Base-by-base conservation (phyloP, 805 yeast genomes). In the Lachancea thermotolerans region DNA sequence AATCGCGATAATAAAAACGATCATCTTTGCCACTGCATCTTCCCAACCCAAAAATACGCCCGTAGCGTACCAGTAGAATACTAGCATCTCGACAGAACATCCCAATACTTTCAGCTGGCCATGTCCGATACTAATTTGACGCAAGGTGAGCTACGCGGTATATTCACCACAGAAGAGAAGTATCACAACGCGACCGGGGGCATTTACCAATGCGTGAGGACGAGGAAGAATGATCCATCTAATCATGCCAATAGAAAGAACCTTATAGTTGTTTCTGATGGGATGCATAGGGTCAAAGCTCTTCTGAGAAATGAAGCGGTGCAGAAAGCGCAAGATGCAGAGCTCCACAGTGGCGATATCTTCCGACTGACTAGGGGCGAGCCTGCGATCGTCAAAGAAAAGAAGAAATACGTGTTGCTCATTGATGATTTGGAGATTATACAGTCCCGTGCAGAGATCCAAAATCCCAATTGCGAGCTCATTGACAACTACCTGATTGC, bases 401-500 rank as follows among this genome's bases (percentile, higher is more conserved):
- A 73, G 35, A 70, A 67, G 58, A 77, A 75, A 54, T 72, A 71
- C 46, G 74, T 76, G 34, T 55, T 75, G 47, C 62, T 75, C 44
- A 67, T 77, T 42, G 72, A 73, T 44, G 74, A 72, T 45, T 65
- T 73, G 31, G 74, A 72, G 45, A 61, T 76, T 11, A 57, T 70
- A 25, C 62, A 65, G 35, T 59, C 66, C 12, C 68, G 67, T 11
- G 67, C 71, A 7, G 69, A 59, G 45, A 65, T 64, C 51, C 61
- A 61, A 36, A 71, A 72, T 39, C 60, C 62, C n/a, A 52, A 65
- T n/a, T 61, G 68, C 40, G 62, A 55, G 38, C 62, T 69, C 33
- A 59, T 82, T 34, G 88, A 82, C 57, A 74, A 73, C 16, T 82
- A 81, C 57, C 77, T 79, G 52, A 71, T 66, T 33, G 69, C 67